Percentiles rank a stretch among this genome's conserved stretches.
These are phyloP conservation scores for Exophiala oligosperma DNA, from an alignment of 2,329 filamentous ascomycete species.

Conservation along the genomic window DNA sequence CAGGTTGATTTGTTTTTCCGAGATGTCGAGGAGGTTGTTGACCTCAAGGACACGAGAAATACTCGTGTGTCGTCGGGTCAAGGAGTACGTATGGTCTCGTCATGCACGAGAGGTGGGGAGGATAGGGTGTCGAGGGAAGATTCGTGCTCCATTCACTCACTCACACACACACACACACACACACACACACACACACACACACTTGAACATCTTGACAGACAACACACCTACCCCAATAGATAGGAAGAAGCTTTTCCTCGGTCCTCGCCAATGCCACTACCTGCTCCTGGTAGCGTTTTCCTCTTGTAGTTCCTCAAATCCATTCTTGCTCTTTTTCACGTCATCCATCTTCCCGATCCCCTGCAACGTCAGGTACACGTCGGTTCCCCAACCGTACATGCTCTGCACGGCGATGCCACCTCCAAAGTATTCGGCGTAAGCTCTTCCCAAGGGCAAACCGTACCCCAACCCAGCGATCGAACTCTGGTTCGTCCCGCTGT, in stretches of 20 bases:
- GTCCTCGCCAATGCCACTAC: background rate
- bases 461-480: slow-evolving; percentile 94
- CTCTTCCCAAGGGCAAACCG: slow-evolving; percentile 82
- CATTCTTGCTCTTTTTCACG: slow-evolving; percentile 14
- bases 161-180: background rate
- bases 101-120: slow-evolving; percentile 48
- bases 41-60: slow-evolving; percentile 59
- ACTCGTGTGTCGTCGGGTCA: slow-evolving; percentile 55
- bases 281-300: background rate
- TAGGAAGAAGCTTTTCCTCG: background rate
- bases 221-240: background rate
- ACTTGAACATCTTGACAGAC: too few relatives aligned
- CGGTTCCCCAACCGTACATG: slow-evolving; percentile 85
- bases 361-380: slow-evolving; percentile 64
- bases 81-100: slow-evolving; percentile 56
- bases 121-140: slow-evolving; percentile 43
- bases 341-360: slow-evolving; percentile 55
- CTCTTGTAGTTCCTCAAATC: slow-evolving; percentile 13
- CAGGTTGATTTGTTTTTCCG: slow-evolving; percentile 51
- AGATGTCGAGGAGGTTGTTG: slow-evolving; percentile 64
- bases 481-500: slow-evolving; percentile 69
- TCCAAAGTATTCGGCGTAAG: slow-evolving; percentile 97
- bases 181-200: background rate
- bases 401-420: slow-evolving; percentile 95
- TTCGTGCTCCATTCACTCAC: slow-evolving; percentile 41